Conservation (phyloP, 805 yeast genomes). For the Yarrowia deformans region DNA sequence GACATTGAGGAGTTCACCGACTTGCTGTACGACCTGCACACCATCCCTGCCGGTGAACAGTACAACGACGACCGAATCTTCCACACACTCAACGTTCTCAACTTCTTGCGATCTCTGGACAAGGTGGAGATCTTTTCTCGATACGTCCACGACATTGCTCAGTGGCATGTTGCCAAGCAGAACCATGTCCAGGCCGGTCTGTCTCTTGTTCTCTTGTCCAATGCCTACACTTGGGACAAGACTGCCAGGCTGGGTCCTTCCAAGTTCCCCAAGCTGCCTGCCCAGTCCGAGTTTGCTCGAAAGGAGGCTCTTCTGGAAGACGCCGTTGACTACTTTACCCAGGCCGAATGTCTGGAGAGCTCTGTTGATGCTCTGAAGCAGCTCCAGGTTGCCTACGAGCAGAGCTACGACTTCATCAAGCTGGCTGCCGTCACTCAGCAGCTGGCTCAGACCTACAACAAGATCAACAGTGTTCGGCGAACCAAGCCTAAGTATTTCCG, state of each 20-base stretch:
- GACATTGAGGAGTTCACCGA: conserved; percentile 61
- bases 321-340: conserved; percentile 72
- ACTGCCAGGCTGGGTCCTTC: conserved; percentile 63
- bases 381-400: conserved; percentile 74
- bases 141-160: conserved; percentile 77
- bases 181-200: conserved; percentile 85
- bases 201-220: conserved; percentile 76
- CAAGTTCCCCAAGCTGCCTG: conserved; percentile 74
- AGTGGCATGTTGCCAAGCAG: conserved; percentile 63
- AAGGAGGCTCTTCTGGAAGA: conserved; percentile 73
- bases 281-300: conserved; percentile 79
- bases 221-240: conserved; percentile 70
- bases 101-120: conserved; percentile 76
- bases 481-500: conserved; percentile 78
- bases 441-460: conserved; percentile 70
- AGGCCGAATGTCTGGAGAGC: conserved; percentile 77
- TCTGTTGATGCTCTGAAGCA: conserved; percentile 82
- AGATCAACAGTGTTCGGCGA: conserved; percentile 72
- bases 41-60: conserved; percentile 81
- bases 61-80: conserved; percentile 87
- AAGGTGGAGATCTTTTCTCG: conserved; percentile 81
- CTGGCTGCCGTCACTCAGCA: conserved; percentile 73
- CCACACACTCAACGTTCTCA: conserved; percentile 75
- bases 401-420: conserved; percentile 77
- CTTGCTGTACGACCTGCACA: conserved; percentile 68